phyloP scores from a whole-genome alignment of 73 alveolate species.

The Paramecium sonneborni region DNA sequence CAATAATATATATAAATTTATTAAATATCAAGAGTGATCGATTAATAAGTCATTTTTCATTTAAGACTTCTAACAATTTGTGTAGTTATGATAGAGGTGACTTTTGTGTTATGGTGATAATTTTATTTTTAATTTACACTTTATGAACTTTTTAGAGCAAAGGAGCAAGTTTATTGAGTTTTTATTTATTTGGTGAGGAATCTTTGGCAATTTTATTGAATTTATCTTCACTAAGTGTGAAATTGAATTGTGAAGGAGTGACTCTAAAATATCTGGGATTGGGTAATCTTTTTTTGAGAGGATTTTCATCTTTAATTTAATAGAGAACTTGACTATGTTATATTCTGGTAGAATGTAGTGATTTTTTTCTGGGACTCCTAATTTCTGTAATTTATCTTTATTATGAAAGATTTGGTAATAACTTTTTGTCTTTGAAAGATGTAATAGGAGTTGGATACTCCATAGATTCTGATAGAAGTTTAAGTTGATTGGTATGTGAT shows the following conservation, averaged over 20 bases:
- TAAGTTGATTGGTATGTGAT: not conserved
- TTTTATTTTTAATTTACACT: not conserved
- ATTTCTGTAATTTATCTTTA: not conserved
- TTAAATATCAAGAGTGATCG: not conserved
- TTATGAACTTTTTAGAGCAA: not conserved
- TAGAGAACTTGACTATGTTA: not conserved
- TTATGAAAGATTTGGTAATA: not conserved
- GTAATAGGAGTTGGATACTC: not conserved
- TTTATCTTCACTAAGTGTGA: not conserved
- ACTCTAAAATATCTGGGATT: not conserved
- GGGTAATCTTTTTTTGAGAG: not conserved
- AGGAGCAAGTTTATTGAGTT: not conserved
- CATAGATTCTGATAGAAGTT: constrained; percentile 7
- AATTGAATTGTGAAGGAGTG: not conserved
- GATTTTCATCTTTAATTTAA: not conserved
- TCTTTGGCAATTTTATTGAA: not conserved
- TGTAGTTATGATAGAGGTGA: not conserved
- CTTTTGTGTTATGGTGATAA: not conserved
- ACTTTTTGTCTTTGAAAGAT: not conserved
- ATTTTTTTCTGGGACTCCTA: not conserved
- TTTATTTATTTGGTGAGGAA: not conserved
- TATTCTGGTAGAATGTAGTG: not conserved
- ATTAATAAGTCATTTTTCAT: not conserved
- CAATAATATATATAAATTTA: not conserved
- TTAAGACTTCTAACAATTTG: not conserved